Evolutionary conservation across 345 rosid genomes (phyloP).

Genomic region (Raphanus sativus): DNA sequence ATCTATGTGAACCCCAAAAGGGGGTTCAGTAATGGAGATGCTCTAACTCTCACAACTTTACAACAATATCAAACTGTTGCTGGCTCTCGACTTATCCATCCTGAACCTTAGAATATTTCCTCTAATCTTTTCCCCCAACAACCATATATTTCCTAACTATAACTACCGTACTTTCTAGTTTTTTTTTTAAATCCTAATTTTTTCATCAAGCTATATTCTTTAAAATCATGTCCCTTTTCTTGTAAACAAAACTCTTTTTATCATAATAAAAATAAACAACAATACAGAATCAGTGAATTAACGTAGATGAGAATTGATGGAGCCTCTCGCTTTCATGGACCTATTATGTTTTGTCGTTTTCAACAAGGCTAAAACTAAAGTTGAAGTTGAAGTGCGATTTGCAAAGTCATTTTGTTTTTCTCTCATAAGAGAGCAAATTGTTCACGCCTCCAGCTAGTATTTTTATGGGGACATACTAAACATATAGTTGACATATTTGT

Average conservation of each 20-base stretch:
- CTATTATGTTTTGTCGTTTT: conserved; percentile 3
- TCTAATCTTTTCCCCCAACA: not conserved
- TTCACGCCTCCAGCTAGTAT: conserved; percentile 24
- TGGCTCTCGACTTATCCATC: conserved; percentile 20
- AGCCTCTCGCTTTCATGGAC: not conserved
- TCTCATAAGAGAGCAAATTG: conserved; percentile 17
- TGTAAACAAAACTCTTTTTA: not conserved
- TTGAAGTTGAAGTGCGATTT: conserved; percentile 27
- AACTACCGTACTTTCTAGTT: not conserved
- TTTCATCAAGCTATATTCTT: not conserved
- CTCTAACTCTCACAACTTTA: conserved; percentile 15
- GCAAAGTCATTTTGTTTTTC: not conserved
- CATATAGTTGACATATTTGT: not conserved
- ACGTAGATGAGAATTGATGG: not conserved
- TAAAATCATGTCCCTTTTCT: not conserved
- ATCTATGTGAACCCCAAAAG: no score
- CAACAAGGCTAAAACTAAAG: conserved; percentile 23
- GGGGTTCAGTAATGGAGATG: no score
- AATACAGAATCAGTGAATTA: not conserved
- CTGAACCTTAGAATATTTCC: conserved; percentile 1
- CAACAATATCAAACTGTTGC: conserved; percentile 3
- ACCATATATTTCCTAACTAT: conserved; percentile 11
- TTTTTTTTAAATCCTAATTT: not conserved
- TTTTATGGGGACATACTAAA: not conserved
- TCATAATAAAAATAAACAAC: not conserved